Evolutionary conservation across 1,284 basidiomycete species (phyloP), one percentile per base, ranked within the genome.

Genomic region (Cutaneotrichosporon spelunceum): DNA sequence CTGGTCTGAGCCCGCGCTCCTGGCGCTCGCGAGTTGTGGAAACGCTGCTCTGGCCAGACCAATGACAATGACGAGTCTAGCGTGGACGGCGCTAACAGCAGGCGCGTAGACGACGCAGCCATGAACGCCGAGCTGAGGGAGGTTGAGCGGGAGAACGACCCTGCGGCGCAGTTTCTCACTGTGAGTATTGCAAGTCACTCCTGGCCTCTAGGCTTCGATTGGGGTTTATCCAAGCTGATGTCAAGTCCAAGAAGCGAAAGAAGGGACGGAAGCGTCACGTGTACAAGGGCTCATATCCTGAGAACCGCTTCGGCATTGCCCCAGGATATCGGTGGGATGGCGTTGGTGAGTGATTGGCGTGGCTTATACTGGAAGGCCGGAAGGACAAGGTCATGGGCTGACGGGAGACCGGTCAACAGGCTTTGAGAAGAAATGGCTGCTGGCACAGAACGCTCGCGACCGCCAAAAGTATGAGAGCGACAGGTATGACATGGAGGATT

Each of bases 301-400:
- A 94, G 9, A 99, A 99, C 81, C 86, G 95, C 10, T 99, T 95
- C 77, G 88, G 88, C 26, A 97, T 99, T 67, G 87, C 86, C 60
- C 96, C 95, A 13, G 95, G 95, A 0, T 94, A 94, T 75, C 84
- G 95, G 69, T 99, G 94, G 95, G 95, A 98, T 75, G 93, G 92
- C 50, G 92, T 94, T 60, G 91, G 91, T 93, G 70, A 74, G 86
- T 86, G 33, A 34, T 30, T 30, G 14, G 19, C 24, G 13, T 9
- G 24, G 9, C 19, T 11, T 8, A 55, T 26, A 36, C 14, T 34
- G 16, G 4, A 14, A 34, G 34, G 34, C 34, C 16, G 11, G 34
- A 19, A 7, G 39, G 36, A 39, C 36, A 14, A 39, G 11, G n/a
- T 16, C 19, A 42, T 19, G 47, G 4, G n/a, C 58, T 48, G 42